Evolutionary conservation across 2,329 filamentous ascomycete genomes (phyloP), one percentile per base, ranked within the genome.

Genomic region (Calonectria naviculata): DNA sequence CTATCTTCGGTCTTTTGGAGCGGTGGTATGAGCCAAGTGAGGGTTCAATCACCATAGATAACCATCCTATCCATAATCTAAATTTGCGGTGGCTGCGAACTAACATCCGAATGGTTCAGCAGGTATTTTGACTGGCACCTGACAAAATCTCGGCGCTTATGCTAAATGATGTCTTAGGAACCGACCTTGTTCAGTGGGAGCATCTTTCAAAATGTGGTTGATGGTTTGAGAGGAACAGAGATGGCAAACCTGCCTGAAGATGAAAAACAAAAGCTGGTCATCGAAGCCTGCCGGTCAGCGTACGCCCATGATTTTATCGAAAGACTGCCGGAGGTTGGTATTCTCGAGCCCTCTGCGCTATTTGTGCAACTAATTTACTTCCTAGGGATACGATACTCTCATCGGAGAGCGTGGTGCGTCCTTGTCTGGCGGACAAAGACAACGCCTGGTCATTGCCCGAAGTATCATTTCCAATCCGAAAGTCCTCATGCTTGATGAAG

Each of bases 401-500:
- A 90, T 93, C 5, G 92, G 92, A 1, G 91, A 93, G 75, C 87
- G 88, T 15, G 92, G 92, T 0, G 89, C 90, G 10, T 91, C 90
- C 54, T 83, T 94, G 0, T 92, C 89, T 6, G 92, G 92, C 10
- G 92, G 92, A 1, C 92, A 93, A 76, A 87, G 91, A 64, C 92
- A 93, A 76, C 87, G 92, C 6, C 85, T 93, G 29, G 89, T 91
- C 2, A 93, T 93, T 73, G 92, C 92, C 2, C 87, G 91, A 24
- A 91, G 89, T 70, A 92, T 93, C 73, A 86, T 93, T 49, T 90
- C 90, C 26, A 84, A 91, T 67, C 91, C 92, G 0, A 85, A 85
- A 4, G 89, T 94, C 49, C 83, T 94, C 0, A 88, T 94, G 34
- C 84, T 94, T 1, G 92, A 94, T 73, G 92, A 94, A 79, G 92